Evolutionary conservation across 495 filamentous ascomycete genomes (phyloP), one percentile per base, ranked within the genome.

Genomic region (Terfezia boudieri): DNA sequence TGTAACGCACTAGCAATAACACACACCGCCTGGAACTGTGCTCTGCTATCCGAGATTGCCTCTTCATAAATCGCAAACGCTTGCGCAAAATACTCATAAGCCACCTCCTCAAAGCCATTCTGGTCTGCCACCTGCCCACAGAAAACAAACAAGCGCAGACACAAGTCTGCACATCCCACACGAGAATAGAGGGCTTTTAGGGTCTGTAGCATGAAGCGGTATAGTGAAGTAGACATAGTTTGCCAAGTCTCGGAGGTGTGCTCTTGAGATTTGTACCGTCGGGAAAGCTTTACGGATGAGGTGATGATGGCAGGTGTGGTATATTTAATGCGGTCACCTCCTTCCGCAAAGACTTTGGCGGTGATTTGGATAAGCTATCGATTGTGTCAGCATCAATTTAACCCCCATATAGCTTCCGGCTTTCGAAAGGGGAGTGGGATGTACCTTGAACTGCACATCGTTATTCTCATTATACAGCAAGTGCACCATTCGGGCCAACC

Each of bases 21-120:
- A 60, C 88, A 95, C 5, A 98, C 90, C 10, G 92, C 88, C 68
- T 98, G 90, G 72, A 94, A 98, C 64, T 98, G 90, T 0, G 87
- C 88, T 56, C 90, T 80, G 12, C 85, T 93, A 65, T 98, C 90
- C 54, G 84, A 89, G 56, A 98, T 83, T 1, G 83, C 78, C 68
- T 96, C 92, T 64, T 98, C 90, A 65, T 98, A 98, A 36, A 96
- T 86, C 0, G 90, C 96, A 58, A 98, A 98, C 1, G 90, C 90
- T 64, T 98, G 92, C 2, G 89, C 90, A 61, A 95, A 98, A 72
- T 92, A 96, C 67, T 98, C 90, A 67, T 98, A 98, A 16, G 84
- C 82, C 26, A 94, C 83, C 68, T 96, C 90, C 67, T 96, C 90
- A 59, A 88, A 88, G 12, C 82, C 84, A 6, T 80, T 88, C 66